These are phyloP conservation scores for Dendrobium catenatum DNA, from an alignment of 106 monocot species.

Conservation along the genomic window DNA sequence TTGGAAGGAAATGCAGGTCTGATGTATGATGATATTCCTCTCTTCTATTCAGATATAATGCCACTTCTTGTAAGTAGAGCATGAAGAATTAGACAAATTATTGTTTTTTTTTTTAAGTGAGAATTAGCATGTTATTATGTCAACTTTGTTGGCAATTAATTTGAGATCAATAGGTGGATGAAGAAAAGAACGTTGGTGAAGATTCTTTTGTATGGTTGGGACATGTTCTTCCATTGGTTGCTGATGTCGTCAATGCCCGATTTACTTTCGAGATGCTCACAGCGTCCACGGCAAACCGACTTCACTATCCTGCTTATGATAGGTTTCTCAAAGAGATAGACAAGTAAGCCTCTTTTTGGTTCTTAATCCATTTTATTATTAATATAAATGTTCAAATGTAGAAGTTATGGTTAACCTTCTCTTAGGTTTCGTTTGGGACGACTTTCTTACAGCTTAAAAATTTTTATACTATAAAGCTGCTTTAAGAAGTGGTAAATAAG, in stretches of 20 bases:
- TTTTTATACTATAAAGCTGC: no score
- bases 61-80: conserved; percentile 70
- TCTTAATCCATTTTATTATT: neutral
- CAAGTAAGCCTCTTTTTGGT: conserved; percentile 31
- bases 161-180: conserved; percentile 48
- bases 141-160: neutral
- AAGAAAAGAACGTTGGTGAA: conserved; percentile 60
- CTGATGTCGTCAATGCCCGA: conserved; percentile 64
- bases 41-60: conserved; percentile 95
- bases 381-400: neutral
- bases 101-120: neutral
- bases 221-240: conserved; percentile 58
- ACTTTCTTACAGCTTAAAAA: no score
- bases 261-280: conserved; percentile 84
- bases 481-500: no score
- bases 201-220: conserved; percentile 81
- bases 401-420: neutral
- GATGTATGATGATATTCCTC: conserved; percentile 63
- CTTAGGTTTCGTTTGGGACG: no score
- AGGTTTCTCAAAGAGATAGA: conserved; percentile 78
- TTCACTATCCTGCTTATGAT: conserved; percentile 89
- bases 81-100: neutral
- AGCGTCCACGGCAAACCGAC: conserved; percentile 43
- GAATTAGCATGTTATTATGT: neutral
- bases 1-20: conserved; percentile 30